Base-by-base conservation (phyloP, 2,329 filamentous ascomycete species). In the Phialemonium atrogriseum region DNA sequence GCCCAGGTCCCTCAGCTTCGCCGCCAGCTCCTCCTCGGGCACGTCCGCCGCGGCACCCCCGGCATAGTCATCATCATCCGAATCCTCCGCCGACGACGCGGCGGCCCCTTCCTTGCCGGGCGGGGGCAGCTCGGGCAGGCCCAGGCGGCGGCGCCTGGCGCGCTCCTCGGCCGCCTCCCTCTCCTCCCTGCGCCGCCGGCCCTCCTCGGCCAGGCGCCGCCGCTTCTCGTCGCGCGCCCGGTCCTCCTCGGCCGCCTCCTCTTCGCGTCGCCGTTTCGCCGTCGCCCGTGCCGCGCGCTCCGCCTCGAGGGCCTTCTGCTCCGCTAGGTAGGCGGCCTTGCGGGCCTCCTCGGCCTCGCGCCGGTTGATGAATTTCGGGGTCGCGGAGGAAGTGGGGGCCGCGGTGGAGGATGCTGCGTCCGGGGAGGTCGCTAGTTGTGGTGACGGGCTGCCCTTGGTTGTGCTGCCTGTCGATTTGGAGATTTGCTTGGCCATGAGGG, bases 401-500 rank as follows among this genome's bases (percentile, higher is more conserved):
- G 33, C 10, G 26, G 38, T 31, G 21, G 47, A 21, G 20, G 44
- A 25, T 33, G 41, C 21, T 19, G 48, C 33, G n/a, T 51, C 24
- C 35, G 22, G 44, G 33, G 25, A 51, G 34, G 37, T 47, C 39
- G 15, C 53, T 30, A 28, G 51, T 39, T 14, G 32, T 21, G 27
- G 37, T 5, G 22, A 8, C 3, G 21, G 25, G 7, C 22, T 30
- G 27, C 5, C 13, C 23, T 58, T 41, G 32, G 60, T 45, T 24
- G 60, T 44, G 24, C 59, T 44, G 33, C 70, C 60, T 56, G 85
- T 85, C 45, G 80, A 70, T 58, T 91, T 93, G 49, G 84, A 77
- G 50, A 98, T 91, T 59, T 94, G 87, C 52, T 86, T 83, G 49
- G 84, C 78, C 85, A 98, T 94, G 28, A 98, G 66, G 21, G 86